Percentiles rank a stretch among this genome's conserved stretches.
Conservation (phyloP, 73 alveolate species). For the Halteria grandinella region DNA sequence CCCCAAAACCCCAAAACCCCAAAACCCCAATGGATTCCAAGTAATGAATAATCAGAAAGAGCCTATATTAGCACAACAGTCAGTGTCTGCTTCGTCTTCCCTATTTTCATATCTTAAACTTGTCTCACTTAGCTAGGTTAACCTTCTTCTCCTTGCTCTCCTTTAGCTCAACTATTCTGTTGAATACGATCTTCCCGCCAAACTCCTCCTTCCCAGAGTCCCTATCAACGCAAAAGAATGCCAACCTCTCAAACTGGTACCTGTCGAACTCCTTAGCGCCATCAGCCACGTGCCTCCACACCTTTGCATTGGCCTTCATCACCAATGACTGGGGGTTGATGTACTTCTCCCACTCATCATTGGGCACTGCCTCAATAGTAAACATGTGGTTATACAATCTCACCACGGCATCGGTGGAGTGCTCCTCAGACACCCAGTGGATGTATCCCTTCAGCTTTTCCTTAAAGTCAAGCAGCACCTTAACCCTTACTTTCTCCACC, state of each 20-base stretch:
- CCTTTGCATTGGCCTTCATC: slow-evolving; percentile 76
- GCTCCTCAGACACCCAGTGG: slow-evolving; percentile 96
- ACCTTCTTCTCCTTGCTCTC: slow-evolving; percentile 83
- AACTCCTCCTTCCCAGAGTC: slow-evolving; percentile 77
- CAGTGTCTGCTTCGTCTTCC: too few relatives aligned
- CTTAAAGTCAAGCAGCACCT: slow-evolving; percentile 69
- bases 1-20: too few relatives aligned
- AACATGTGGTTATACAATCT: slow-evolving; percentile 93
- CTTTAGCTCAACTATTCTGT: slow-evolving; percentile 81
- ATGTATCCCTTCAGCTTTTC: slow-evolving; percentile 92
- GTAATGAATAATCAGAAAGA: too few relatives aligned
- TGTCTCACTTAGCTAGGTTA: slow-evolving; percentile 36
- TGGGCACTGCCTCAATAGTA: slow-evolving; percentile 80
- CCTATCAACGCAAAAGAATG: slow-evolving; percentile 94
- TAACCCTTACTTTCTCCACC: slow-evolving; percentile 76
- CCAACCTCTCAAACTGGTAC: slow-evolving; percentile 97
- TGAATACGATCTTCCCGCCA: slow-evolving; percentile 71
- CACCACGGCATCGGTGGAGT: slow-evolving; percentile 84
- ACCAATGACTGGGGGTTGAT: slow-evolving; percentile 90
- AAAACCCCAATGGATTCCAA: too few relatives aligned
- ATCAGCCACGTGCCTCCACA: slow-evolving; percentile 79
- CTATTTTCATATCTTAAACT: too few relatives aligned
- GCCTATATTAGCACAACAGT: too few relatives aligned
- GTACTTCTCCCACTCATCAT: slow-evolving; percentile 87
- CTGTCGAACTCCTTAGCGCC: slow-evolving; percentile 87